Evolutionary conservation across 768 basidiomycete species (phyloP).

Genomic region (Phlegmacium glaucopus): DNA sequence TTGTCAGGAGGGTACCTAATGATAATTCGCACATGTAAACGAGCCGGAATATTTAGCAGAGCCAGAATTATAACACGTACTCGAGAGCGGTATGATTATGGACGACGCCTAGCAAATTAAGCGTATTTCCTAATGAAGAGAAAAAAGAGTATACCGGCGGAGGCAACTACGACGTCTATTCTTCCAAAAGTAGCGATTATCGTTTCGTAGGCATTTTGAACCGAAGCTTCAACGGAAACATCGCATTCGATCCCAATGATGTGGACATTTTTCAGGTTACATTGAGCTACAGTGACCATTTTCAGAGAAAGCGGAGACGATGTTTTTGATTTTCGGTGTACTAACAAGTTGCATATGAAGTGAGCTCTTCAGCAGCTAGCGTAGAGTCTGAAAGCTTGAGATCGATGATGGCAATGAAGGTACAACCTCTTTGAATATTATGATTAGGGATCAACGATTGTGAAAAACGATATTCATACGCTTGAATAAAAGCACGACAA

Average conservation of each 20-base stretch:
- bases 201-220: constrained; percentile 66
- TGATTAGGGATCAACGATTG: neutral
- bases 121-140: neutral
- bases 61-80: constrained; percentile 37
- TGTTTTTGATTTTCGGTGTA: neutral
- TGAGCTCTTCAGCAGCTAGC: constrained; percentile 66
- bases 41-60: neutral
- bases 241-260: constrained; percentile 83
- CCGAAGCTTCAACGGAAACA: constrained; percentile 78
- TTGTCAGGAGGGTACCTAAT: constrained; percentile 81
- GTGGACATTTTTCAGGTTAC: constrained; percentile 54
- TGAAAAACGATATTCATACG: constrained; percentile 41
- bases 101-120: constrained; percentile 56
- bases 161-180: constrained; percentile 83
- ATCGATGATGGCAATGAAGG: constrained; percentile 77
- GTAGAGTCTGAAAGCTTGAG: constrained; percentile 68
- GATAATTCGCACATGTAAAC: neutral
- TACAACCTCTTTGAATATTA: constrained; percentile 61
- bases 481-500: constrained; percentile 85
- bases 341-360: constrained; percentile 25
- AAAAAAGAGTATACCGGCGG: constrained; percentile 59
- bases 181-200: constrained; percentile 65
- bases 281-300: constrained; percentile 38
- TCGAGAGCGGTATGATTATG: constrained; percentile 89
- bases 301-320: neutral